These are phyloP conservation scores for Sporothrix humicola DNA, from an alignment of 2,329 filamentous ascomycete species.

Conservation along the genomic window DNA sequence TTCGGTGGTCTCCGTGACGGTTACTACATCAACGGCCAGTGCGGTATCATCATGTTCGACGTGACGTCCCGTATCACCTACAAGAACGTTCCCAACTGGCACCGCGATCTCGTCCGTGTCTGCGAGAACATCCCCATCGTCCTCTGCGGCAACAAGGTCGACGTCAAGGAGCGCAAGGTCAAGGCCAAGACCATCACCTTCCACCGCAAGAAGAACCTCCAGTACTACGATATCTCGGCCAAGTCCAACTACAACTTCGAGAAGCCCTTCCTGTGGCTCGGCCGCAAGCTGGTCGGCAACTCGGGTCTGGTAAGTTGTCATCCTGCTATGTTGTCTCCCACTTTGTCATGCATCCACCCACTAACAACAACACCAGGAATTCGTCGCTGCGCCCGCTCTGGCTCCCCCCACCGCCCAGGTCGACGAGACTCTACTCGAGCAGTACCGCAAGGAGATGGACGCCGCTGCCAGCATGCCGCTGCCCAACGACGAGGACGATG, in stretches of 20 bases:
- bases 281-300: slow-evolving; percentile 97
- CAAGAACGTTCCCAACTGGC: slow-evolving; percentile 99
- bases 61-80: slow-evolving; percentile 99
- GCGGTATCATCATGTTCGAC: slow-evolving; percentile 99
- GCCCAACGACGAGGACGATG: slow-evolving; percentile 90
- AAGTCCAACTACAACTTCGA: slow-evolving; percentile 99
- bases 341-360: slow-evolving; percentile 35
- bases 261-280: slow-evolving; percentile 99
- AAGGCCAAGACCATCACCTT: slow-evolving; percentile 99
- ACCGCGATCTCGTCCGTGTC: slow-evolving; percentile 98
- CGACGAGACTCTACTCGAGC: slow-evolving; percentile 77
- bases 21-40: slow-evolving; percentile 99
- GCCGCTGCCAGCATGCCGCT: slow-evolving; percentile 81
- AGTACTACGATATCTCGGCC: slow-evolving; percentile 99
- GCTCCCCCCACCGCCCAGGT: slow-evolving; percentile 91
- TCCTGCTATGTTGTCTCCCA: neutral
- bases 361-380: slow-evolving; percentile 68
- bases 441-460: slow-evolving; percentile 90
- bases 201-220: slow-evolving; percentile 99
- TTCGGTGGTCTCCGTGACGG: slow-evolving; percentile 98
- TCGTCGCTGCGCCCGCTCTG: slow-evolving; percentile 92
- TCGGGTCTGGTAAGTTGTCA: slow-evolving; percentile 69
- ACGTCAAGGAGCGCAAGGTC: slow-evolving; percentile 99
- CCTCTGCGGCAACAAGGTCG: slow-evolving; percentile 98
- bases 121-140: slow-evolving; percentile 99